A percentile compares a stretch with the other conserved stretches of the same genome.
These are phyloP conservation scores for Entamoeba dispar DNA, from an alignment of 208 protist species.

Conservation along the genomic window DNA sequence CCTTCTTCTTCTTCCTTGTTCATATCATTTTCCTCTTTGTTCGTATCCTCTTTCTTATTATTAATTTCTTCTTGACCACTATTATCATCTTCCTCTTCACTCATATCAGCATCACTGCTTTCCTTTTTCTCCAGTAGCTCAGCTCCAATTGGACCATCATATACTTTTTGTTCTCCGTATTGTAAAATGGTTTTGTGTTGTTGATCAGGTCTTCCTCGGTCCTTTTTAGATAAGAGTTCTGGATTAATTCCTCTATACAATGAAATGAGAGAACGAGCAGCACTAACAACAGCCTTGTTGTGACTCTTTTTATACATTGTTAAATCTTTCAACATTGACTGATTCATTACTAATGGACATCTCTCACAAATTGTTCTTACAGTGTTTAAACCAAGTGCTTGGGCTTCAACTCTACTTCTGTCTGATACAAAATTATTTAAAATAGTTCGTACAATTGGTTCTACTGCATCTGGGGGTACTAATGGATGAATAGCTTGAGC, in stretches of 20 bases:
- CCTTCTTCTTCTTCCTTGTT: not conserved
- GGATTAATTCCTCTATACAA: conserved; percentile 73
- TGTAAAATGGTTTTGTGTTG: too few relatives aligned
- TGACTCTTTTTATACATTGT: conserved; percentile 17
- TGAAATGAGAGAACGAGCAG: conserved; percentile 65
- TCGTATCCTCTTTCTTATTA: too few relatives aligned
- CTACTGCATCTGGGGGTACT: conserved; percentile 62
- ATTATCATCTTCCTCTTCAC: not conserved
- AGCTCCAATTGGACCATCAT: too few relatives aligned
- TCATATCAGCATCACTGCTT: not conserved
- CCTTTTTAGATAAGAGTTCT: conserved; percentile 65
- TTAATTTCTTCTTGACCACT: too few relatives aligned
- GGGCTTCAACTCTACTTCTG: conserved; percentile 58
- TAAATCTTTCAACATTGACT: conserved; percentile 65
- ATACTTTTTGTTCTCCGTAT: too few relatives aligned
- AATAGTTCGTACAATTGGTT: conserved; percentile 61
- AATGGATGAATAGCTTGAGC: conserved; percentile 72
- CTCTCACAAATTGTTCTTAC: conserved; percentile 74
- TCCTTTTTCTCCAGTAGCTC: not conserved
- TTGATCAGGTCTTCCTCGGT: conserved; percentile 38
- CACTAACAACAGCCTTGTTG: conserved; percentile 75
- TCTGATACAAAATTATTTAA: conserved; percentile 81
- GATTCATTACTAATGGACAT: conserved; percentile 69
- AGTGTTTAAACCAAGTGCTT: conserved; percentile 71
- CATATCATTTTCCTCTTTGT: not conserved